Base-by-base conservation (phyloP, 2,329 filamentous ascomycete genomes). In the Talaromyces pinophilus region DNA sequence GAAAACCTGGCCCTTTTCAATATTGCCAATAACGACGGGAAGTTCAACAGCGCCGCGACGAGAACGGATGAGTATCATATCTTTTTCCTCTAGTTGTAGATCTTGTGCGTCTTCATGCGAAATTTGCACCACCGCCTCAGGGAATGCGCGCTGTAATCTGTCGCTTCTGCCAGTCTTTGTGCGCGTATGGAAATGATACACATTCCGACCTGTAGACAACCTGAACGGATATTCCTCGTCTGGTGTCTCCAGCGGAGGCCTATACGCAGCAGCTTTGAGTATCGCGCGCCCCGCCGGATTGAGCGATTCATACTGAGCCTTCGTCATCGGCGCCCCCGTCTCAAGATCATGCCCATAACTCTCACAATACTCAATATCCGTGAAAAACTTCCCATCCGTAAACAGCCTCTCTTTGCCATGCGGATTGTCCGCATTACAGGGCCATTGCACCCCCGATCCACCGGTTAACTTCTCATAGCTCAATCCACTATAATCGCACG, bases 391-490 rank as follows among this genome's bases (percentile, higher is more conserved):
- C 2, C 73, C 73, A 55, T 79, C 74, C 2, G 71, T 63, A 62
- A 76, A 79, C 3, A 79, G 68, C 6, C 77, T 64, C 63, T 80
- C 77, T 11, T 71, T 77, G 1, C 78, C 77, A 17, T 71, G 59
- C 0, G 77, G 77, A 65, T 75, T 69, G 4, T 72, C 67, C 13
- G 71, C 68, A 42, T 74, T 79, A 67, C 75, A 79, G 7, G 77
- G 78, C 77, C 78, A 79, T 65, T 78, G 76, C 28, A 80, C 73
- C 1, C 77, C 78, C 3, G 76, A 76, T 0, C 76, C 76, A 3
- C 76, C 77, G 0, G 73, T 73, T 2, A 80, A 68, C 59, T 75
- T 76, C 8, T 75, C 75, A 62, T 80, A 80, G 3, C 67, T 72
- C 50, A 79, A 30, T 2, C 68, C 74, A 59, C 68, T 76, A 66